Base-by-base conservation (phyloP, 495 filamentous ascomycete species). In the Podospora tetraspora region DNA sequence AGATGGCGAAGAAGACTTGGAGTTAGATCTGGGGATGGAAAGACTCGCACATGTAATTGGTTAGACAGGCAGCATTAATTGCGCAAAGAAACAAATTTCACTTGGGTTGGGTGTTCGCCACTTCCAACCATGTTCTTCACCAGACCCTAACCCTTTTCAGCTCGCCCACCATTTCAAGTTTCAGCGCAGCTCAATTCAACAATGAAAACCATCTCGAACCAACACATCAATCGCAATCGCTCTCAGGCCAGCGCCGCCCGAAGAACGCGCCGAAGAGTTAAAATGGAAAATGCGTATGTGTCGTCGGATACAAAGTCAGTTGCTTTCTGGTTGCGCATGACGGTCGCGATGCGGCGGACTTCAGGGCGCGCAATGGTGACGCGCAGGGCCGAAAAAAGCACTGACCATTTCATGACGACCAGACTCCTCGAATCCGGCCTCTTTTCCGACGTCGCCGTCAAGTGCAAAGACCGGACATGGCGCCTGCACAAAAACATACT, bases 401-500 rank as follows among this genome's bases (percentile, higher is more conserved):
- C 43, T 52, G 43, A 52, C 43, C 43, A n/a, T 5, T 3, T 5
- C 5, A 52, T n/a, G 37, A 52, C 6, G 37, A 66, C 13, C 59
- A 76, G 75, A 21, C 65, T 77, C 12, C 66, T 77, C 0, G 59
- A 67, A 12, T 63, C 69, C 11, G 75, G 74, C 2, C 68, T 71
- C 2, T 76, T 77, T 37, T 73, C 72, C 22, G 75, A 77, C 30
- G 74, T 74, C 16, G 62, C 24, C 2, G 62, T 77, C 12, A 72
- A 60, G 5, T 77, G 75, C 61, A 67, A 66, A 25, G 68, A 68
- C 59, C 57, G 57, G 43, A 73, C 66, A 19, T 77, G 72, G 74
- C 66, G 71, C 4, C 68, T 76, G 1, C 75, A 77, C 66, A 76
- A 75, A 25, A 72, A 69, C 64, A 77, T 77, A 6, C 63, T 77